Percentiles rank a stretch among this genome's conserved stretches.
phyloP scores from a whole-genome alignment of 78 protist genomes.

The Reticulomyxa filosa region DNA sequence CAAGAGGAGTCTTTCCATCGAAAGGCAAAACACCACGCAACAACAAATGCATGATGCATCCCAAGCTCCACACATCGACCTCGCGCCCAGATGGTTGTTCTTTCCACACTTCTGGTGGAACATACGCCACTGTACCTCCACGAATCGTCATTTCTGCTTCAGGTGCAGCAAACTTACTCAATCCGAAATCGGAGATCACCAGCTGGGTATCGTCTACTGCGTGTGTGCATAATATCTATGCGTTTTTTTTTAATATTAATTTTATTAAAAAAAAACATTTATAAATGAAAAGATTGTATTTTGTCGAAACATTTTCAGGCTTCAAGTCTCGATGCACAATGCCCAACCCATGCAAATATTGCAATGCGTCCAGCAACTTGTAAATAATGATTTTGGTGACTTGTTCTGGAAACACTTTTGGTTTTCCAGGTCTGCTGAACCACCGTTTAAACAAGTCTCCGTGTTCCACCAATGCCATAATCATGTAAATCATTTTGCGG shows the following conservation, averaged over 20 bases:
- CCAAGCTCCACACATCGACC: slow-evolving; percentile 5
- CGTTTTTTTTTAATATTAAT: too few species aligned
- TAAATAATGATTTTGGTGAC: not conserved
- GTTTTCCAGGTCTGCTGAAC: not conserved
- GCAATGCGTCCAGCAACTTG: not conserved
- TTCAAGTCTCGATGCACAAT: slow-evolving; percentile 6
- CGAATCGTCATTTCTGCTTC: not conserved
- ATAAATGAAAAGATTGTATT: not conserved
- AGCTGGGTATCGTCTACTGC: not conserved
- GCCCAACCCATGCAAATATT: slow-evolving; percentile 1
- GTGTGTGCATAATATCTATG: too few species aligned
- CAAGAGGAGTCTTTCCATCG: too few species aligned
- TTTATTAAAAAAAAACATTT: too few species aligned
- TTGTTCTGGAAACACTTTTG: not conserved
- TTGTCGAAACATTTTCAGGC: not conserved
- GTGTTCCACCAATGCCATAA: not conserved
- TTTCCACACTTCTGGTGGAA: slow-evolving; percentile 1
- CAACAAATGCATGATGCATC: not conserved
- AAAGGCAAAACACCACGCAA: not conserved
- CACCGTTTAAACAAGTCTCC: slow-evolving; percentile 8
- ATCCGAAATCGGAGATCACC: not conserved
- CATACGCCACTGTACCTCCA: slow-evolving; percentile 4
- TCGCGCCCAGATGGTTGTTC: not conserved
- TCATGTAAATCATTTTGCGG: not conserved
- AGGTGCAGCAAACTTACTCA: not conserved